A percentile compares a stretch with the other conserved stretches of the same genome.
Conservation (phyloP, 108 stramenopile species). For the Poteriospumella lacustris region DNA sequence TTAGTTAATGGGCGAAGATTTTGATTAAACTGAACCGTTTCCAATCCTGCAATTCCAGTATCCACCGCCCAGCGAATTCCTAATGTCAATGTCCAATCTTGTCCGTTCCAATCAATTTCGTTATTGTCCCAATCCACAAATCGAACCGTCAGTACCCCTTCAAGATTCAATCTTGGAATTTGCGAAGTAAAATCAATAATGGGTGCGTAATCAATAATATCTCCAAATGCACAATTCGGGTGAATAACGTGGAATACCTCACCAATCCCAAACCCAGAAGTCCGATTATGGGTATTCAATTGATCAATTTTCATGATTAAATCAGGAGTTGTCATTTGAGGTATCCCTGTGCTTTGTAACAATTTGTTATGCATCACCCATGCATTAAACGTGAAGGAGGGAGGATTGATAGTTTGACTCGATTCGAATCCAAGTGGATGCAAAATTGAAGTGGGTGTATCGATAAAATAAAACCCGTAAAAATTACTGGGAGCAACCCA, state of each 20-base stretch:
- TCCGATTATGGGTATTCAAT: conserved; percentile 8
- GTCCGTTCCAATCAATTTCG: conserved; percentile 7
- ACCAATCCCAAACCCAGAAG: conserved; percentile 6
- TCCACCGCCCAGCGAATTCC: conserved; percentile 5
- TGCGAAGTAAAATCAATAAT: conserved; percentile 9
- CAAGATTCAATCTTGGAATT: conserved; percentile 8
- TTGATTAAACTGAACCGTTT: conserved; percentile 8
- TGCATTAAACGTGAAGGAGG: conserved; percentile 7
- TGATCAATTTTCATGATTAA: conserved; percentile 9
- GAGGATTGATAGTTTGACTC: conserved; percentile 7
- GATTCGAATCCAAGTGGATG: conserved; percentile 7
- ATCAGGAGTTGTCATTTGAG: conserved; percentile 7
- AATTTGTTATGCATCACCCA: conserved; percentile 8
- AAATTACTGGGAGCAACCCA: conserved; percentile 7
- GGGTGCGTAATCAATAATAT: conserved; percentile 8
- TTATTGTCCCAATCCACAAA: conserved; percentile 8
- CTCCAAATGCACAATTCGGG: conserved; percentile 6
- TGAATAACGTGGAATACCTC: conserved; percentile 7
- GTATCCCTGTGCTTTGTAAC: conserved; percentile 7
- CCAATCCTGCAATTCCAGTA: conserved; percentile 7
- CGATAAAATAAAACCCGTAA: conserved; percentile 8
- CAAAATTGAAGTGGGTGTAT: conserved; percentile 8
- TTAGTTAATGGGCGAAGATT: conserved; percentile 8
- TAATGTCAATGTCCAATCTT: conserved; percentile 8
- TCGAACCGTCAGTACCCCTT: conserved; percentile 6